Evolutionary conservation across 805 yeast genomes (phyloP).

Genomic region (Wickerhamomyces chambardii): DNA sequence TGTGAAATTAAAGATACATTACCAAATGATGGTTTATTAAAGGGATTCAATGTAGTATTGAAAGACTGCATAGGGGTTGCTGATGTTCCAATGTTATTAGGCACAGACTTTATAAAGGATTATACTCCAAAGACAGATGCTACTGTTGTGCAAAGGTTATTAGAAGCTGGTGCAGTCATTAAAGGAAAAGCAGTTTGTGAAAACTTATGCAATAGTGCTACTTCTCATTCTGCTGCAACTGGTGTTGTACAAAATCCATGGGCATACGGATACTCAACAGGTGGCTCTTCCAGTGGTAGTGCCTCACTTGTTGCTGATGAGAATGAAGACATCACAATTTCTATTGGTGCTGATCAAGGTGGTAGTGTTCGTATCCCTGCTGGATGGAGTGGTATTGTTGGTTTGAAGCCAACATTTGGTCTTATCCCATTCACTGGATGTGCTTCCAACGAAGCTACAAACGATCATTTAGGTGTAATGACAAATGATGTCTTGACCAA

Average conservation of each 20-base stretch:
- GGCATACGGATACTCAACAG: constrained; percentile 51
- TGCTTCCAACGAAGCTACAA: constrained; percentile 22
- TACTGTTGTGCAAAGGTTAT: constrained; percentile 53
- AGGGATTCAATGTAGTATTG: constrained; percentile 21
- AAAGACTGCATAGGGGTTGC: constrained; percentile 27
- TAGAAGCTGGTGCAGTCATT: constrained; percentile 38
- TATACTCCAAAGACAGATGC: constrained; percentile 41
- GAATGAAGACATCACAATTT: constrained; percentile 54
- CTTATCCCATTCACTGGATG: constrained; percentile 27
- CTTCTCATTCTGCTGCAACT: constrained; percentile 31
- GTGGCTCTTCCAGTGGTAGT: constrained; percentile 96
- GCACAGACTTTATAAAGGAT: constrained; percentile 23
- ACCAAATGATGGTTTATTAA: constrained; percentile 13
- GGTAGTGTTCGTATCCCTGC: constrained; percentile 94
- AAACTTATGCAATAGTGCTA: constrained; percentile 69
- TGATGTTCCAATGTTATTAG: constrained; percentile 25
- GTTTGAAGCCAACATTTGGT: constrained; percentile 94
- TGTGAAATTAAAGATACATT: constrained; percentile 18
- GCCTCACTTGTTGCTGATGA: constrained; percentile 85
- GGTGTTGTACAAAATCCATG: constrained; percentile 38
- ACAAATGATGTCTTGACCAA: constrained; percentile 25
- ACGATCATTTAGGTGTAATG: constrained; percentile 31
- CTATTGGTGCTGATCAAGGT: constrained; percentile 92
- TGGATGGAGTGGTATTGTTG: constrained; percentile 72
- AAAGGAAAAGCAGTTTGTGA: constrained; percentile 89